Conservation (phyloP, 2,329 filamentous ascomycete species). For the Phialophora chinensis region DNA sequence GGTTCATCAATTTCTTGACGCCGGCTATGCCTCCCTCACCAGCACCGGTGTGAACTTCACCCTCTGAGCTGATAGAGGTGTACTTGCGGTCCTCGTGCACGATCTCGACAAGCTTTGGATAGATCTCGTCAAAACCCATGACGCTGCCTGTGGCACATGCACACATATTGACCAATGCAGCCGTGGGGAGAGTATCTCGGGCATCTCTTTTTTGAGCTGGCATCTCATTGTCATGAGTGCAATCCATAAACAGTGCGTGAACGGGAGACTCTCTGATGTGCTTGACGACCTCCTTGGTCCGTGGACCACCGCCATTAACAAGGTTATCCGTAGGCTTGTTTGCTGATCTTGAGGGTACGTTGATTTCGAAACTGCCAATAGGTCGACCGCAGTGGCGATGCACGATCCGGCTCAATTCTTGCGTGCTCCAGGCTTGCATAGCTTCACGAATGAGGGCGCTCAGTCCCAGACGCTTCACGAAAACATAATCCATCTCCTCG, state of each 20-base stretch:
- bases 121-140: conserved; percentile 97
- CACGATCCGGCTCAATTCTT: conserved; percentile 87
- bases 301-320: conserved; percentile 40
- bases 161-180: conserved; percentile 94
- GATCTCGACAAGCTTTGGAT: conserved; percentile 89
- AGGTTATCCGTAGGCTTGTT: conserved; percentile 40
- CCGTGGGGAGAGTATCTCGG: conserved; percentile 90
- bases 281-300: conserved; percentile 68
- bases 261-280: conserved; percentile 86
- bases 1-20: conserved; percentile 90
- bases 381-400: conserved; percentile 92
- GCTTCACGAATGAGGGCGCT: conserved; percentile 93
- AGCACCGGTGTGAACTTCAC: conserved; percentile 66
- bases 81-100: conserved; percentile 88
- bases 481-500: conserved; percentile 94
- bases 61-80: conserved; percentile 73
- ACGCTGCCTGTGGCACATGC: conserved; percentile 92
- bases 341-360: conserved; percentile 54
- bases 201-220: conserved; percentile 95
- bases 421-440: conserved; percentile 98
- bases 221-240: conserved; percentile 97
- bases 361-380: conserved; percentile 96
- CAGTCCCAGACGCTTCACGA: conserved; percentile 89
- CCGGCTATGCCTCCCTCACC: conserved; percentile 85
- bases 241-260: conserved; percentile 97